phyloP scores from a whole-genome alignment of 2,329 filamentous ascomycete species.

The Paradendryphiella salina region DNA sequence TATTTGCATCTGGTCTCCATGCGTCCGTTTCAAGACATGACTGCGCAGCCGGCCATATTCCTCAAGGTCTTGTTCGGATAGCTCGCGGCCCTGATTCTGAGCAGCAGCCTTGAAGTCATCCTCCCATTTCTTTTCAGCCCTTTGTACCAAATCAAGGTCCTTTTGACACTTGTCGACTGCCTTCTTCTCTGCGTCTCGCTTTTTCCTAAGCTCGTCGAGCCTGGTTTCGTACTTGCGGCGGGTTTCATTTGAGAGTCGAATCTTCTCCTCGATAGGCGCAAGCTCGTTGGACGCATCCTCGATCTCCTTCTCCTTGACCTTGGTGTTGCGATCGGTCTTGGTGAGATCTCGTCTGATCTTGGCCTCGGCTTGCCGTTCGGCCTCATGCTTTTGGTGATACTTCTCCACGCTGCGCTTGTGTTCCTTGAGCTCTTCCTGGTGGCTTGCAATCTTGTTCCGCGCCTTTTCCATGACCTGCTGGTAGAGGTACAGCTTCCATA shows the following conservation, averaged over 20 bases:
- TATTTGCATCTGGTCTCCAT: constrained; percentile 77
- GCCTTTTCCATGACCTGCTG: constrained; percentile 93
- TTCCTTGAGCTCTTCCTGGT: constrained; percentile 94
- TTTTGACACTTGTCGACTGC: constrained; percentile 75
- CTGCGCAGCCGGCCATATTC: constrained; percentile 85
- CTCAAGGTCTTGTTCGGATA: constrained; percentile 83
- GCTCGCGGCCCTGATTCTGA: constrained; percentile 81
- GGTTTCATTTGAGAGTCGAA: constrained; percentile 71
- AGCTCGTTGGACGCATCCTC: constrained; percentile 84
- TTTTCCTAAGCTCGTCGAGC: constrained; percentile 71
- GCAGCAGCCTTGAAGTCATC: constrained; percentile 82
- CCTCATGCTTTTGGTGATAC: constrained; percentile 77
- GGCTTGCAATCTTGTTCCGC: constrained; percentile 83
- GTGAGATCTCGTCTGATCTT: constrained; percentile 74
- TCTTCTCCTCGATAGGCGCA: constrained; percentile 89
- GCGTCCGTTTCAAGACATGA: constrained; percentile 81
- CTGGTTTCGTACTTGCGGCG: constrained; percentile 69
- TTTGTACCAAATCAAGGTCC: constrained; percentile 81
- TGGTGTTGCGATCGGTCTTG: constrained; percentile 84
- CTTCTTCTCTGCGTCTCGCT: constrained; percentile 71
- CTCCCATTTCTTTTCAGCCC: constrained; percentile 86
- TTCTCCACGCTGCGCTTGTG: constrained; percentile 84
- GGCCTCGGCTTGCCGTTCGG: constrained; percentile 80
- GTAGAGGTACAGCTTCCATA: constrained; percentile 97
- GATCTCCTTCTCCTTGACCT: constrained; percentile 80